Evolutionary conservation across 164 flowering plant genomes (phyloP).

Genomic region (Macadamia tetraphylla): DNA sequence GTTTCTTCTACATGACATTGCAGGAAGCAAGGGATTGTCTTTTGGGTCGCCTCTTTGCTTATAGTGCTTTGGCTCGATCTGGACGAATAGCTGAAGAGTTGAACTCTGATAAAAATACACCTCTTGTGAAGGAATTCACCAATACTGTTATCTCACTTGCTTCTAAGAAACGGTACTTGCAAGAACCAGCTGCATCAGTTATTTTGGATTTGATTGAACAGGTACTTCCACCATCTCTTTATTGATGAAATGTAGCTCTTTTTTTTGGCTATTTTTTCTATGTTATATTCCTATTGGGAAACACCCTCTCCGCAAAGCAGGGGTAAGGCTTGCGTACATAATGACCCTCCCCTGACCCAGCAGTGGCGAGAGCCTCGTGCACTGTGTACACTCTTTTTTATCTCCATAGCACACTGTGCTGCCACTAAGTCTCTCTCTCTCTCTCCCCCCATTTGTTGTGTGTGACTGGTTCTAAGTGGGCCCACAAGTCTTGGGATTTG

Average conservation of each 20-base stretch:
- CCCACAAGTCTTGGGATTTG: background rate
- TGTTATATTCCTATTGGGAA: too few relatives aligned
- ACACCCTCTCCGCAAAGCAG: too few relatives aligned
- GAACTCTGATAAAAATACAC: slow-evolving; percentile 41
- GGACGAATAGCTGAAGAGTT: slow-evolving; percentile 64
- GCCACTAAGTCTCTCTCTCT: background rate
- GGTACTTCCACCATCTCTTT: slow-evolving; percentile 31
- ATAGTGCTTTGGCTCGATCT: slow-evolving; percentile 86
- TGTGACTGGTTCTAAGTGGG: background rate
- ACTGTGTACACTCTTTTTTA: too few relatives aligned
- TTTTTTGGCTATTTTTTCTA: background rate
- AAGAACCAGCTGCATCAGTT: slow-evolving; percentile 73
- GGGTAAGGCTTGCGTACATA: too few relatives aligned
- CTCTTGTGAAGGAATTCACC: slow-evolving; percentile 55
- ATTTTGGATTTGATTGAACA: slow-evolving; percentile 67
- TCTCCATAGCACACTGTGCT: background rate
- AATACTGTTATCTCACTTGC: slow-evolving; percentile 58
- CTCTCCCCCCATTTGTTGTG: background rate
- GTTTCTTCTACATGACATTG: slow-evolving; percentile 16
- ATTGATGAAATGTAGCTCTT: background rate
- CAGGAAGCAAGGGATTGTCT: slow-evolving; percentile 86
- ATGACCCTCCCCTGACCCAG: too few relatives aligned
- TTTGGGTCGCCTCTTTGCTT: slow-evolving; percentile 88
- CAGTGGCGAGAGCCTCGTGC: too few relatives aligned
- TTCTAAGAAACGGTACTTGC: slow-evolving; percentile 75